Evolutionary conservation across 2,329 filamentous ascomycete species (phyloP).

Genomic region (Aspergillus fijiensis): DNA sequence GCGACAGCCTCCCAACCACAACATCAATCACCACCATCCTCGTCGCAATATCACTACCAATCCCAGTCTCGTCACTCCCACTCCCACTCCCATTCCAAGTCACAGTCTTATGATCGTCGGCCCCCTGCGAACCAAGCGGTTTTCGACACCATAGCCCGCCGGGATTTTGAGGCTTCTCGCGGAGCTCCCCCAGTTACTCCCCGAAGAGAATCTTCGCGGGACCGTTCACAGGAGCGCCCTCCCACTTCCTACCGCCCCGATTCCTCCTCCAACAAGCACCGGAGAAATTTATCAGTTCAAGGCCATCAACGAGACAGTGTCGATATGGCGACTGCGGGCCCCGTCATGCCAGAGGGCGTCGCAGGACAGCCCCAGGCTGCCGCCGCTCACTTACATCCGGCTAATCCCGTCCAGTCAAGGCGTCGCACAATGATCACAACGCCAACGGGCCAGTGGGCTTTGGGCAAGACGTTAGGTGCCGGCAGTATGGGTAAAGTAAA

Average conservation of each 20-base stretch:
- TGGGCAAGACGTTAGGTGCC: conserved; percentile 95
- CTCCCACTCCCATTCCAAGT: conserved; percentile 38
- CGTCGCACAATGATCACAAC: conserved; percentile 82
- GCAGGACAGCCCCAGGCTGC: conserved; percentile 53
- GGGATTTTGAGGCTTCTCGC: conserved; percentile 73
- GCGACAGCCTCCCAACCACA: conserved; percentile 38
- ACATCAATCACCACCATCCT: conserved; percentile 17
- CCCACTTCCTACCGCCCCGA: conserved; percentile 54
- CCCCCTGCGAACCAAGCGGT: conserved; percentile 48
- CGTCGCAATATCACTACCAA: conserved; percentile 15
- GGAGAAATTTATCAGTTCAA: conserved; percentile 42
- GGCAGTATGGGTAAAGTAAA: conserved; percentile 99
- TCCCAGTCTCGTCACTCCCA: conserved; percentile 32
- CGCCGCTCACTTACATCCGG: conserved; percentile 33
- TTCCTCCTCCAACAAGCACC: conserved; percentile 48
- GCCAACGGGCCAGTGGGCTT: conserved; percentile 85
- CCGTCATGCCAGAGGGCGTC: conserved; percentile 54
- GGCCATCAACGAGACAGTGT: conserved; percentile 45
- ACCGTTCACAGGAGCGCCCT: conserved; percentile 50
- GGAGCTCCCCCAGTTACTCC: conserved; percentile 57
- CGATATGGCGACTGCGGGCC: conserved; percentile 49
- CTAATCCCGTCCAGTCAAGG: conserved; percentile 43
- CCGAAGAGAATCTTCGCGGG: conserved; percentile 65
- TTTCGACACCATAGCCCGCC: conserved; percentile 57
- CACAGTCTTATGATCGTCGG: conserved; percentile 47